phyloP scores from a whole-genome alignment of 768 basidiomycete species.

The Albatrellus ellisii region DNA sequence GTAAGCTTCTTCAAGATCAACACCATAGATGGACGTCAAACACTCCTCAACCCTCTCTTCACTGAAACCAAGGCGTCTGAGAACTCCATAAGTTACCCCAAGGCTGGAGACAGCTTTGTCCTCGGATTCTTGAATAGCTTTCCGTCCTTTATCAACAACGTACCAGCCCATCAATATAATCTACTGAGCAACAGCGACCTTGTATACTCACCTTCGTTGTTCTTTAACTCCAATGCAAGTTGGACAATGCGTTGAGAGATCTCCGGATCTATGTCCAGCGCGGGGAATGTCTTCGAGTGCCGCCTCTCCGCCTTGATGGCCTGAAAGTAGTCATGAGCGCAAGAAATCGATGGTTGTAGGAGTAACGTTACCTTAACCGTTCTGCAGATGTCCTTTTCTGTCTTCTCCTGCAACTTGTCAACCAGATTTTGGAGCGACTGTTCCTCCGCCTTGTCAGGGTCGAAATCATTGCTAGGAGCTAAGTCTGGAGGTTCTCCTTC shows the following conservation, averaged over 20 bases:
- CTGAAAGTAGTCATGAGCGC: slow-evolving; percentile 25
- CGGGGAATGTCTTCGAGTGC: slow-evolving; percentile 46
- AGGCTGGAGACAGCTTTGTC: slow-evolving; percentile 63
- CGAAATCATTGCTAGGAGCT: slow-evolving; percentile 16
- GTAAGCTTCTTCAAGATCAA: slow-evolving; percentile 79
- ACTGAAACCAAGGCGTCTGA: slow-evolving; percentile 66
- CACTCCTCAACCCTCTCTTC: slow-evolving; percentile 62
- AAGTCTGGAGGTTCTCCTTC: background rate
- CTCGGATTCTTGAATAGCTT: slow-evolving; percentile 38
- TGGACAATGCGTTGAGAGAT: slow-evolving; percentile 47
- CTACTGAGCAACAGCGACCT: background rate
- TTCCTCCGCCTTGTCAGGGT: slow-evolving; percentile 33
- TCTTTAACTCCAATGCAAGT: slow-evolving; percentile 26
- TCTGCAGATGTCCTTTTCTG: slow-evolving; percentile 70
- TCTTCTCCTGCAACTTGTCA: slow-evolving; percentile 77
- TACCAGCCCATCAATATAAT: background rate
- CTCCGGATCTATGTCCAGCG: slow-evolving; percentile 45
- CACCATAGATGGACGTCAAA: slow-evolving; percentile 42
- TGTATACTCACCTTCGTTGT: background rate
- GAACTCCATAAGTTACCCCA: slow-evolving; percentile 69
- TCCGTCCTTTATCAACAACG: slow-evolving; percentile 18
- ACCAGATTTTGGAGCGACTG: slow-evolving; percentile 56
- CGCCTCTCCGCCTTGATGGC: slow-evolving; percentile 74
- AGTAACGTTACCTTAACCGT: slow-evolving; percentile 45
- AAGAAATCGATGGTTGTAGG: background rate